Evolutionary conservation across 139 green algal species (phyloP), one percentile per base, ranked within the genome.

Genomic region (Chlorokybus atmophyticus): DNA sequence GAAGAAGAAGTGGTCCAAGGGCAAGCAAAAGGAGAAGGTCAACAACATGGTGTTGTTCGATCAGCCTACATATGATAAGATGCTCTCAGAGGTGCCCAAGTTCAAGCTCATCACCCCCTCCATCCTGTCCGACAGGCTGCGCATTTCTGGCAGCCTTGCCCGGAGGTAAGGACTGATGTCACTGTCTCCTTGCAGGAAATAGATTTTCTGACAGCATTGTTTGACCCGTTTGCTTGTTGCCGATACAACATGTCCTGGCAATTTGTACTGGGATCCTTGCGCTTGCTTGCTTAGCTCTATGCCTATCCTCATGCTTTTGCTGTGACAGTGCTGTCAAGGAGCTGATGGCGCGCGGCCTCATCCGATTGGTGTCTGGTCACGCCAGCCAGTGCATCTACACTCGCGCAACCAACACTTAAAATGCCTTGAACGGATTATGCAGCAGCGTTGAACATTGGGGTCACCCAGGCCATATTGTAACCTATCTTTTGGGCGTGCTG

Each of bases 71-170:
- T 96, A 96, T 49, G 90, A 97, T 57, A 98, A 98, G 86, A 70
- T 98, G 52, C 58, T 88, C 7, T 61, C 76, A 40, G 90, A 98
- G 79, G 89, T 95, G 69, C 86, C 91, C 63, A 98, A 96, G 82
- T 96, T 94, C 81, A 97, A 97, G 79, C 91, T 98, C 82, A 97
- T 98, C 75, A 95, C 90, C 19, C 68, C 80, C 10, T 95, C 88
- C 32, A 83, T 96, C 25, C 75, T 95, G 40, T 82, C 74, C 27
- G 87, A 95, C 58, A 76, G 87, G 42, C 62, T 79, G 21, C 49
- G 62, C 52, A 71, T 71, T 29, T 59, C 29, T 31, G 57, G 63
- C 8, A 65, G 49, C 10, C 55, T 71, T 29, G 57, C 63, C 17
- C 21, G 63, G 5, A 62, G 27, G 24, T n/a, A n/a, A n/a, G n/a